Evolutionary conservation across 2,329 filamentous ascomycete species (phyloP), one percentile per base, ranked within the genome.

Genomic region (Mycosphaerella sp.): DNA sequence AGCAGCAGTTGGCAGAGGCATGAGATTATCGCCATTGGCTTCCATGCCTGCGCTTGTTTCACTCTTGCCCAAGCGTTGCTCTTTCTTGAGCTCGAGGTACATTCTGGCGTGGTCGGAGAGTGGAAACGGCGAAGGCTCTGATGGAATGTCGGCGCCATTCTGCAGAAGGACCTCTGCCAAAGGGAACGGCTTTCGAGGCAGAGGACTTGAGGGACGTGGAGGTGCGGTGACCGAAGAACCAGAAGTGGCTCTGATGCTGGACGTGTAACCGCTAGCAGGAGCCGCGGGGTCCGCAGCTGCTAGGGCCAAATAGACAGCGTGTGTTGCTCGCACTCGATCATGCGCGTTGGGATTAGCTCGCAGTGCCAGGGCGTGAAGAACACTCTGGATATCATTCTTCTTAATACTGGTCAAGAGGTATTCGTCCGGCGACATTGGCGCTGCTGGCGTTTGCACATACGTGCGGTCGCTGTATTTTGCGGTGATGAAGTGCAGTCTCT

Each of bases 401-500:
- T 97, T 98, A 69, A 97, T 91, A 8, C 88, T 91, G 4, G 91
- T 90, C 39, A 98, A 76, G 5, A 98, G 79, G 0, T 88, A 91
- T 65, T 98, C 93, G 57, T 97, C 90, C 0, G 92, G 77, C 0
- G 85, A 89, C 91, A 42, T 90, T 74, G 0, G 86, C 43, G 59
- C 56, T 36, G 58, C 45, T 3, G 85, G 70, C 26, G 89, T 84
- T 64, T 91, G 85, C 3, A 98, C 85, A 64, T 82, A 97, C 3
- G 83, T 81, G 56, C 84, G 80, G 34, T 97, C 89, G 47, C 89
- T 87, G 67, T 98, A 98, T 71, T 98, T 98, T 52, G 86, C 80
- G 0, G 89, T 97, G 70, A 98, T 97, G 70, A 96, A 98, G 62
- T 81, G 86, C n/a, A 97, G 77, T 21, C 93, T 83, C 70, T 95